Conservation (phyloP, 2,329 filamentous ascomycete species). For the Anthostomella pinea region DNA sequence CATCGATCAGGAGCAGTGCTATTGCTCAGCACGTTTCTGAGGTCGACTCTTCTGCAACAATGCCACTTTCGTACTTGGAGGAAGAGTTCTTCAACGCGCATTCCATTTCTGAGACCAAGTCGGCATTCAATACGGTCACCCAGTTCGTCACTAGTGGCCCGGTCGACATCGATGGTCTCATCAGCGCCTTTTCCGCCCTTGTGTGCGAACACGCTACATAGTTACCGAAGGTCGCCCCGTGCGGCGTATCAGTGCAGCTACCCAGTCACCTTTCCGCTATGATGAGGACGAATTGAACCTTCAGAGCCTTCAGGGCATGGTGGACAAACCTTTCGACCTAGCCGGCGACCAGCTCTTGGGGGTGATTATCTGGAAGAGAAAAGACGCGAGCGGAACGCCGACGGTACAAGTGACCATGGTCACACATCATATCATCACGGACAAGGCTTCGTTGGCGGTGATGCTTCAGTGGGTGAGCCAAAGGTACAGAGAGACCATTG, state of each 20-base stretch:
- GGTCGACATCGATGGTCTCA: constrained; percentile 1
- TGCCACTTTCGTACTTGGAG: constrained; percentile 4
- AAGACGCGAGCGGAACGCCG: background rate
- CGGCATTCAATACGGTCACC: constrained; percentile 3
- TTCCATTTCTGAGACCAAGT: constrained; percentile 1
- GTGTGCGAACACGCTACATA: constrained; percentile 1
- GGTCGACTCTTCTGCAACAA: background rate
- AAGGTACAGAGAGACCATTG: background rate
- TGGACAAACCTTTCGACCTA: constrained; percentile 3
- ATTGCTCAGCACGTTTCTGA: no score
- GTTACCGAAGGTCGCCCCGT: background rate
- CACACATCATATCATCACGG: constrained; percentile 5
- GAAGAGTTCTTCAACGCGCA: constrained; percentile 1
- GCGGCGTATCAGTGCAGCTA: background rate
- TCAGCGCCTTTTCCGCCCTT: background rate
- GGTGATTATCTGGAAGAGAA: constrained; percentile 5
- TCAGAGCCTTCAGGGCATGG: background rate
- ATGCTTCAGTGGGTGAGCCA: constrained; percentile 4
- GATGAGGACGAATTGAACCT: background rate
- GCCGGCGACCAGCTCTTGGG: constrained; percentile 1
- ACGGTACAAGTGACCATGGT: background rate
- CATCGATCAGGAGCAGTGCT: background rate
- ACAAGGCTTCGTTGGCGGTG: constrained; percentile 3
- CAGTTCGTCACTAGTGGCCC: background rate
- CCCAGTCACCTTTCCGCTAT: background rate